Evolutionary conservation across 2,329 filamentous ascomycete genomes (phyloP), one percentile per base, ranked within the genome.

Genomic region (Myrmaecium sp.): DNA sequence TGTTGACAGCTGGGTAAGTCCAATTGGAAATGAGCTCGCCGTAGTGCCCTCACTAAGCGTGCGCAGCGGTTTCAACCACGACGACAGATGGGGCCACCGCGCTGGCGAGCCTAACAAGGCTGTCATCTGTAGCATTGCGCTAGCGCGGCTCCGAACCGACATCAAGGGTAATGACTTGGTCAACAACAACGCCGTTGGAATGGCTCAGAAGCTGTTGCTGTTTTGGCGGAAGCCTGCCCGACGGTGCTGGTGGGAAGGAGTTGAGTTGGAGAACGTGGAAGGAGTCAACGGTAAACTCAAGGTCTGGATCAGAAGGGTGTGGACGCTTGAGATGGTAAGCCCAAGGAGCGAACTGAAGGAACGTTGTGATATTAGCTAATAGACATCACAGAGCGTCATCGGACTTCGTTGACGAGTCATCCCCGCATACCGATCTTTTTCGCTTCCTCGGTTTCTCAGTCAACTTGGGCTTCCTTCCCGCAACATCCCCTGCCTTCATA

Each of bases 51-150:
- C 22, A 28, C 22, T n/a, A n/a, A 6, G 15, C 17, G 13, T 14
- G 18, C 24, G 6, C 39, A 95, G 89, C 40, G 89, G 89, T 19
- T 98, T 98, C 59, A 84, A 95, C 49, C 81, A 92, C 44, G 80
- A 94, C 36, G 89, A 98, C 49, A 66, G 61, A 35, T 98, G 89
- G 89, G 89, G 89, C 17, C 86, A 98, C 52, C 78, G 89, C 32
- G 86, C 89, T n/a, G 80, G 82, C 30, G 89, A 98, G 54, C 89
- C 89, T 8, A 92, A 91, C 60, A 98, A 98, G 60, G 89, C 89
- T 12, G 89, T 98, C 33, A 89, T 98, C 41, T 98, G 89, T 65
- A 93, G 82, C 53, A 69, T 98, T 36, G 89, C 86, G 7, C 69
- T 98, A 30, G 89, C 89, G 18, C 75, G 89, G 38, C 67, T 98